phyloP scores from a whole-genome alignment of 169 alveolate species.

The Miamiensis avidus region DNA sequence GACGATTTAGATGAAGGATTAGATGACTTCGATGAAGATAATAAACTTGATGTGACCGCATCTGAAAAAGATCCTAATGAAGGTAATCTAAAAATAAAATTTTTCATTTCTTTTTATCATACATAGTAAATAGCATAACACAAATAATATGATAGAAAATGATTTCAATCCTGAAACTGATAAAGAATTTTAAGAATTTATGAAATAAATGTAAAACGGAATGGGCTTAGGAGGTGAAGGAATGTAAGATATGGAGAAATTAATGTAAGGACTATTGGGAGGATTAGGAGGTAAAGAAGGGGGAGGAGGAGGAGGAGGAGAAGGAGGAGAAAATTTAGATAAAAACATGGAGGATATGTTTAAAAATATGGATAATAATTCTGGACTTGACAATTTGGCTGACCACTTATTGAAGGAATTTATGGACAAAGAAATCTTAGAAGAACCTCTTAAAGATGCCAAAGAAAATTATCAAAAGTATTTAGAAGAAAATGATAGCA shows the following conservation, averaged over 20 bases:
- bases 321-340: not conserved
- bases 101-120: not conserved
- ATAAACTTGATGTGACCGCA: not conserved
- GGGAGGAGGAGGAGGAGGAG: not conserved
- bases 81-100: too few relatives aligned
- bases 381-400: constrained; percentile 9
- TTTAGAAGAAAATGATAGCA: constrained; percentile 17
- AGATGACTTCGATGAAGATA: not conserved
- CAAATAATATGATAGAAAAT: not conserved
- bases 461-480: constrained; percentile 8
- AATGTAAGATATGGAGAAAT: not conserved
- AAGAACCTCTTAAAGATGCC: constrained; percentile 20
- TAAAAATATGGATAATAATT: constrained; percentile 19
- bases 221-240: constrained; percentile 13
- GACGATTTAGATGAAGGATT: constrained; percentile 27
- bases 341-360: constrained; percentile 23
- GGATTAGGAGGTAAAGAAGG: not conserved
- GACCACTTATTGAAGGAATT: constrained; percentile 18
- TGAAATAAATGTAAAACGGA: constrained; percentile 20
- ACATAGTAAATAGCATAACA: not conserved
- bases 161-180: constrained; percentile 9
- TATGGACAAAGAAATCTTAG: constrained; percentile 29
- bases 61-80: constrained; percentile 8
- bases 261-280: constrained; percentile 13
- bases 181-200: constrained; percentile 18